Evolutionary conservation across 805 yeast species (phyloP), one percentile per base, ranked within the genome.

Genomic region (Saturnispora sekii): DNA sequence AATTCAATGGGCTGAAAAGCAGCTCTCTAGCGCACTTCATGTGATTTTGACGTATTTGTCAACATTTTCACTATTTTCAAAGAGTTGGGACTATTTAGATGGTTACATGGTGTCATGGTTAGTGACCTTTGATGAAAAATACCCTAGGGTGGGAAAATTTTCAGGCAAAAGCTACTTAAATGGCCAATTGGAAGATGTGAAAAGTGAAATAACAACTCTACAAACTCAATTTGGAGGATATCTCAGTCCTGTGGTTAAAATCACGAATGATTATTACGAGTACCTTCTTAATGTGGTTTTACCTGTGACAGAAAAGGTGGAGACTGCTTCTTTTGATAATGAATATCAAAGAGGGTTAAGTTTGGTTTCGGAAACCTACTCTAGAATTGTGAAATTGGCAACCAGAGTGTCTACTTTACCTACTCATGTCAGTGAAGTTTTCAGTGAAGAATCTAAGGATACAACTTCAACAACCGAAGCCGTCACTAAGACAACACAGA

Each of bases 401-500:
- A 40, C 48, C 17, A 54, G 51, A 32, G 61, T 58, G 17, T 42
- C 59, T 4, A 47, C 55, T n/a, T 32, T 59, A 5, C 64, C 66
- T 10, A 48, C 55, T 2, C 66, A 66, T 45, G 62, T 64, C 30
- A 40, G 54, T n/a, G 53, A 52, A 16, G 57, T 59, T 26, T 66
- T 64, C 50, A 34, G 48, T 12, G 51, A 53, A 14, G 67, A 64
- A 47, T 52, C 53, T 42, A 51, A 54, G 11, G 59, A 64, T 26
- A 49, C 54, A 4, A 49, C 56, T 1, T 51, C 63, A 3, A 49
- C 65, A 14, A 53, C 65, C 11, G 54, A 54, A 26, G 69, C 68
- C 2, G 51, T 66, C n/a, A 61, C 63, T 2, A 61, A 63, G 39
- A 61, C 70, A 14, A 61, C 70, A 17, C 57, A 62, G 48, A 58